Conservation (phyloP, 1,139 yeast species). For the Candida glucosophila region DNA sequence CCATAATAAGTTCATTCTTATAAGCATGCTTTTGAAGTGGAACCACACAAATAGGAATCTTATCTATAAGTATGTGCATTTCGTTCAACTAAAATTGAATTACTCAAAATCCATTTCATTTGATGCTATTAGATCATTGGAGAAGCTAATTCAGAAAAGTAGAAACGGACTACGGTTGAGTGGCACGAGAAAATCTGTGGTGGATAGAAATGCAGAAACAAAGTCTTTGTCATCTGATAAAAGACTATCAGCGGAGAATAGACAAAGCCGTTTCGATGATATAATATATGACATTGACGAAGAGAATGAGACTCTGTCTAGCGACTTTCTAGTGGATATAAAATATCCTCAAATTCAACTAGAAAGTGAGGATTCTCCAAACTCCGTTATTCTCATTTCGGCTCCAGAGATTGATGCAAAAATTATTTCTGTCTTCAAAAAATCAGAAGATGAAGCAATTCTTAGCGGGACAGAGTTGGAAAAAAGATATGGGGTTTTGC, state of each 20-base stretch:
- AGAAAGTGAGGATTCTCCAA: conserved; percentile 55
- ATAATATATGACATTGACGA: conserved; percentile 37
- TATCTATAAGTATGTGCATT: conserved; percentile 30
- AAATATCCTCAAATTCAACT: conserved; percentile 84
- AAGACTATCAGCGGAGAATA: conserved; percentile 10
- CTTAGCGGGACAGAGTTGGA: conserved; percentile 23
- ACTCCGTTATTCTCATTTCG: conserved; percentile 45
- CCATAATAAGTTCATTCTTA: conserved; percentile 32
- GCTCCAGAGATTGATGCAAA: conserved; percentile 34
- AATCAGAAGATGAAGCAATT: conserved; percentile 13
- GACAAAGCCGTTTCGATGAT: conserved; percentile 37
- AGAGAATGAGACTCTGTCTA: conserved; percentile 40
- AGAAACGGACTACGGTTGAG: conserved; percentile 4
- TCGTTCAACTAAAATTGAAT: conserved; percentile 22
- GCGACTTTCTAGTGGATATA: conserved; percentile 61
- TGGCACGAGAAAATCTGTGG: not conserved
- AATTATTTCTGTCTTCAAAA: conserved; percentile 27
- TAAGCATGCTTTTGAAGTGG: conserved; percentile 38
- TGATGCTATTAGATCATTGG: conserved; percentile 30
- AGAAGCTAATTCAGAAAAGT: conserved; percentile 20
- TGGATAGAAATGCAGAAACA: conserved; percentile 1
- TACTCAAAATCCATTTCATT: conserved; percentile 26
- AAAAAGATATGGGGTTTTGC: conserved; percentile 27
- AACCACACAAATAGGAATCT: conserved; percentile 29
- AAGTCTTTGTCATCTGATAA: conserved; percentile 1